Evolutionary conservation across 495 filamentous ascomycete species (phyloP).

Genomic region (Penicillium mononematosum): DNA sequence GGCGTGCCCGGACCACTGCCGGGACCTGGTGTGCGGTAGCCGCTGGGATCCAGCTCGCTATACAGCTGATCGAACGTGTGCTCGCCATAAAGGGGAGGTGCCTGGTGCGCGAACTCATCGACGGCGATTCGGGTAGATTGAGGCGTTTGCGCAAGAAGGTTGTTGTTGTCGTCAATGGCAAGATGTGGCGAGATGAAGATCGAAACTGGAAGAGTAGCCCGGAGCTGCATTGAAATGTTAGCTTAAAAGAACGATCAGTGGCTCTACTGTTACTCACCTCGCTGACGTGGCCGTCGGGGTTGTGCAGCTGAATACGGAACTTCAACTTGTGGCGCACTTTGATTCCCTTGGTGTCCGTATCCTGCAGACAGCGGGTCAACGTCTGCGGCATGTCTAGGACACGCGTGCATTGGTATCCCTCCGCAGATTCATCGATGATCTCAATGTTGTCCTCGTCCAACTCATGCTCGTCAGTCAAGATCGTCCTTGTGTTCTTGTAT

Average conservation of each 20-base stretch:
- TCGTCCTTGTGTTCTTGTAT: conserved; percentile 60
- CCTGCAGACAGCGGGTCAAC: conserved; percentile 77
- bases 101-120: conserved; percentile 51
- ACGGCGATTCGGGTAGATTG: conserved; percentile 34
- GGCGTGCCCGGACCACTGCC: conserved; percentile 74
- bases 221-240: conserved; percentile 52
- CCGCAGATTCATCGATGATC: conserved; percentile 70
- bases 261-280: conserved; percentile 53
- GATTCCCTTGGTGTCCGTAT: conserved; percentile 78
- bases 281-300: conserved; percentile 90
- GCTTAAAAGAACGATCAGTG: not conserved
- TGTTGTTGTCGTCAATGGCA: conserved; percentile 76
- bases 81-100: conserved; percentile 84
- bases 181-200: conserved; percentile 94
- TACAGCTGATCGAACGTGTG: conserved; percentile 88
- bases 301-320: conserved; percentile 81
- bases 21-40: conserved; percentile 72
- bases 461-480: conserved; percentile 61
- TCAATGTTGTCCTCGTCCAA: conserved; percentile 60
- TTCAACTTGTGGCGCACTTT: conserved; percentile 84
- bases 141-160: conserved; percentile 57
- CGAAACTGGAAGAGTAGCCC: conserved; percentile 79
- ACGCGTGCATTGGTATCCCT: conserved; percentile 72
- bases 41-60: conserved; percentile 72
- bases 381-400: conserved; percentile 72